Base-by-base conservation (phyloP, 179 eudicot genomes). In the Actinidia arguta region DNA sequence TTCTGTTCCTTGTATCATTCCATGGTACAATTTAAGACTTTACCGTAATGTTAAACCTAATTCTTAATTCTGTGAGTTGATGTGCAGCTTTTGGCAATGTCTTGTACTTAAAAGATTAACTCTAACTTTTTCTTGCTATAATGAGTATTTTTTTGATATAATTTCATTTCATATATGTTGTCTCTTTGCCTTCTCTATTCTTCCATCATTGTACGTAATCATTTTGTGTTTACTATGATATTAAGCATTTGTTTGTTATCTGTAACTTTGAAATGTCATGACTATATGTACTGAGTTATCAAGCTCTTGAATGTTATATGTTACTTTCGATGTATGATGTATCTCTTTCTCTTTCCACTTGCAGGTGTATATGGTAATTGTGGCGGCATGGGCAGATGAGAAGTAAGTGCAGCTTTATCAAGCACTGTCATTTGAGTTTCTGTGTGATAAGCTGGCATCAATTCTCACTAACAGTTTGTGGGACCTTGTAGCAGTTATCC, bases 381-480 rank as follows among this genome's bases (percentile, higher is more conserved):
- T 71, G 86, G 90, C 78, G 99, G 98, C 76, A 92, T 88, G 97
- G 98, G 93, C 94, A 58, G 92, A 95, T 80, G 99, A 94, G 83
- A 90, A 92, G 98, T 94, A 92, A 91, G 96, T 92, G 91, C 84
- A 66, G 47, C 48, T 73, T 20, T 22, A 66, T 63, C 59, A 76
- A 66, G 61, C 47, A 73, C 17, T 59, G 46, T 59, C 73, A 39
- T 54, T 20, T 61, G 47, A 27, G 66, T 14, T 75, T 55, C 56
- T 80, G 36, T 78, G 25, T 69, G 78, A 18, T 78, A 85, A 74
- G 39, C 55, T 48, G 50, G 79, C 75, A 52, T 58, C 59, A 51
- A 70, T 52, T 82, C 16, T 84, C 18, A 76, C 58, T 39, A 36
- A 79, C 68, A 77, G 42, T 25, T 70, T 63, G 75, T 81, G 63